Evolutionary conservation across 768 basidiomycete species (phyloP), one percentile per base, ranked within the genome.

Genomic region (Psilocybe sp.): DNA sequence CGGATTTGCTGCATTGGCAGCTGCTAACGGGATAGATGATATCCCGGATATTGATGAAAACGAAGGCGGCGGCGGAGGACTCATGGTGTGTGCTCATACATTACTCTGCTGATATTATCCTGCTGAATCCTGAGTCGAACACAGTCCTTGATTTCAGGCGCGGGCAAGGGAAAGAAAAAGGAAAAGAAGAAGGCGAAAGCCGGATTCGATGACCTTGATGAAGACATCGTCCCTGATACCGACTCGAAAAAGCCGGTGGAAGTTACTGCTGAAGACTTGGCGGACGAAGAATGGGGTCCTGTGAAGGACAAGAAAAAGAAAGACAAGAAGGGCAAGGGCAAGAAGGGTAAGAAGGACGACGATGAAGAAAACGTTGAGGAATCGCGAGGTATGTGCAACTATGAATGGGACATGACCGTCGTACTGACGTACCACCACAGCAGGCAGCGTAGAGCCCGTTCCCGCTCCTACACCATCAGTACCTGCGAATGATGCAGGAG

Each of bases 281-380:
- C 84, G 16, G 84, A 89, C 59, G 84, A 84, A 53, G 87, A 89
- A 64, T 85, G 82, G 78, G 85, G 79, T 9, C 76, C 77, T 0
- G 76, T 78, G 34, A 80, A 82, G 59, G 77, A 75, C 58, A 85
- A 84, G 66, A 78, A 74, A 50, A 83, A 82, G 72, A 82, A 84
- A 62, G 74, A 72, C 40, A 81, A 81, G 69, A 80, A 80, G 62
- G 72, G 72, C n/a, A 82, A 81, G 59, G 72, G 65, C 18, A 79
- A 79, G 69, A 77, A 76, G 56, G 66, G 55, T 12, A 75, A 75
- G 1, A 63, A 67, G 40, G 67, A 65, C 11, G 75, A 72, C 10
- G 74, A 70, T 2, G 74, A 68, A 14, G 74, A 70, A 47, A 64
- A 70, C 40, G 65, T 68, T 31, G 68, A 68, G 39, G 64, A 41